A percentile compares a stretch with the other conserved stretches of the same genome.
phyloP scores from a whole-genome alignment of 179 eudicot genomes.

The Gypsophila paniculata region DNA sequence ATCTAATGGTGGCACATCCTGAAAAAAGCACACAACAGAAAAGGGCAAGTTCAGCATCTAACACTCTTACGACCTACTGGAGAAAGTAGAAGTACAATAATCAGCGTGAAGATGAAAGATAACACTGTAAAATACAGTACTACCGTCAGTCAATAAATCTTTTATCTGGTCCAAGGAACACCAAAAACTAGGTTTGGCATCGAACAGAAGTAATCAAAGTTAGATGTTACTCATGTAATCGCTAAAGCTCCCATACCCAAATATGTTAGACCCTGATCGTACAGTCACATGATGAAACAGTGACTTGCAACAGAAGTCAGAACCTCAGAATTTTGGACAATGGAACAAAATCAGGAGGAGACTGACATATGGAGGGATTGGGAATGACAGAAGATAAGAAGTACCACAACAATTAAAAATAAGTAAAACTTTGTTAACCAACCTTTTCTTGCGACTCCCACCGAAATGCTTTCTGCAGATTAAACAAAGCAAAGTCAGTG shows the following conservation, averaged over 20 bases:
- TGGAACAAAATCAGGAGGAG: not conserved
- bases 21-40: conserved; percentile 18
- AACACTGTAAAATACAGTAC: conserved; percentile 4
- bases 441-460: conserved; percentile 73
- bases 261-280: not conserved
- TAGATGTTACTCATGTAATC: not conserved
- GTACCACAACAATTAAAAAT: not conserved
- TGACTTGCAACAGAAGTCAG: not conserved
- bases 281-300: not conserved
- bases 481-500: conserved; percentile 15
- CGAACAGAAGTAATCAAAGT: not conserved
- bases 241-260: not conserved
- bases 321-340: conserved; percentile 2
- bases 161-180: not conserved
- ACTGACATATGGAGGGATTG: not conserved
- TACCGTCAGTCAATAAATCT: not conserved
- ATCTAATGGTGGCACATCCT: conserved; percentile 94
- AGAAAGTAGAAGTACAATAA: not conserved
- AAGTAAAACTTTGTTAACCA: conserved; percentile 20
- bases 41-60: conserved; percentile 9
- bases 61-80: not conserved
- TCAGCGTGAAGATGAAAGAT: not conserved
- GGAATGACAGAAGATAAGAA: not conserved
- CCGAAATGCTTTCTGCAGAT: conserved; percentile 78
- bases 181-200: not conserved